A percentile compares a stretch with the other conserved stretches of the same genome.
Evolutionary conservation across 106 monocot genomes (phyloP).

Genomic region (Apostasia ramifera): DNA sequence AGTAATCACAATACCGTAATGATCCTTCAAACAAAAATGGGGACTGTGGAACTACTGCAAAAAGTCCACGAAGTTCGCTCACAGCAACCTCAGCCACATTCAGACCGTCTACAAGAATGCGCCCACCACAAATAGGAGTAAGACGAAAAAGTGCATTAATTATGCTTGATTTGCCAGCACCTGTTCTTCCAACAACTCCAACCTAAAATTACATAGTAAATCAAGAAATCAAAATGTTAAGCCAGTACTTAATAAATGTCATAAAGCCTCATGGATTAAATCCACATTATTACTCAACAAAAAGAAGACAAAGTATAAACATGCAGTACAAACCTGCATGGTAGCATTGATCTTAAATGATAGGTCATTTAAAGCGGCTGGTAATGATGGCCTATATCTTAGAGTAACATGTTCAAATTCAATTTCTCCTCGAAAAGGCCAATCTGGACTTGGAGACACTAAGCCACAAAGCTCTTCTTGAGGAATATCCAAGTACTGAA

Average conservation of each 20-base stretch:
- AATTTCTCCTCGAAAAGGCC: conserved; percentile 78
- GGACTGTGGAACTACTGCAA: conserved; percentile 90
- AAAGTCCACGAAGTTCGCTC: conserved; percentile 59
- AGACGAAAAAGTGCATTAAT: conserved; percentile 97
- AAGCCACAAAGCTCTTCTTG: conserved; percentile 72
- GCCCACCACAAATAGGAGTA: conserved; percentile 58
- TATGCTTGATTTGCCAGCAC: conserved; percentile 94
- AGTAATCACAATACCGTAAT: conserved; percentile 43
- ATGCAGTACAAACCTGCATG: conserved; percentile 49
- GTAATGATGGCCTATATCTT: conserved; percentile 56
- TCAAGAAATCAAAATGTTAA: not conserved
- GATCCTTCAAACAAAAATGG: conserved; percentile 93
- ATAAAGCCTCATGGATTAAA: not conserved
- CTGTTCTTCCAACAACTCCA: conserved; percentile 94
- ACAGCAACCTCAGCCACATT: conserved; percentile 61
- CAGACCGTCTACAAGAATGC: conserved; percentile 69
- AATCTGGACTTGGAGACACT: conserved; percentile 32
- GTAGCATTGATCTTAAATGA: conserved; percentile 75
- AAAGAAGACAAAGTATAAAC: not conserved
- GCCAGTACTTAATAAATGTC: not conserved
- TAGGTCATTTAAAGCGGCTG: conserved; percentile 64
- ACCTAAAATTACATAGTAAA: conserved; percentile 35
- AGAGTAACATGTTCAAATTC: conserved; percentile 80
- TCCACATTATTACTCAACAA: not conserved
- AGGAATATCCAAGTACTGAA: conserved; percentile 85